Evolutionary conservation across 1,284 basidiomycete genomes (phyloP).

Genomic region (Tetrapyrgos nigripes): DNA sequence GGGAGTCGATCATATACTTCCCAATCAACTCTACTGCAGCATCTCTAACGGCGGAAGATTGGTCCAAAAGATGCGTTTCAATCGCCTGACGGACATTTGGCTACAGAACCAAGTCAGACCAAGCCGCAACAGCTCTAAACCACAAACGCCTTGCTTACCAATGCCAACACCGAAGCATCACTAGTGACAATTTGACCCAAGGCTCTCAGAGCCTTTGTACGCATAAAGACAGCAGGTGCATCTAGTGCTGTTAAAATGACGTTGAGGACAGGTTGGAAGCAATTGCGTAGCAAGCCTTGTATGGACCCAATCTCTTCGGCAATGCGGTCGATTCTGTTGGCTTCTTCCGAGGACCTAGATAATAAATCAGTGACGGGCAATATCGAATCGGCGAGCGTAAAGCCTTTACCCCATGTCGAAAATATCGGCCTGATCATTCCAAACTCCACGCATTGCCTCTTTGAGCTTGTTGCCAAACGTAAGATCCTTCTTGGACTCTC

Average conservation of each 20-base stretch:
- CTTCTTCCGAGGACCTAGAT: conserved; percentile 70
- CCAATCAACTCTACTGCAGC: conserved; percentile 95
- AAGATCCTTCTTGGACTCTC: conserved; percentile 36
- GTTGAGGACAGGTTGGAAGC: conserved; percentile 82
- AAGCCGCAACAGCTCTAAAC: background rate
- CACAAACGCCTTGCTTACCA: conserved; percentile 54
- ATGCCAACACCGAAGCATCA: conserved; percentile 82
- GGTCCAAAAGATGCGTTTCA: conserved; percentile 88
- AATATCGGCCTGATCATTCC: conserved; percentile 74
- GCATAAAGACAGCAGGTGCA: conserved; percentile 83
- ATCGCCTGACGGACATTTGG: conserved; percentile 81
- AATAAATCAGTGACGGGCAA: conserved; percentile 6
- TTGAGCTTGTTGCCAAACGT: conserved; percentile 64
- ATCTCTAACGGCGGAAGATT: conserved; percentile 93
- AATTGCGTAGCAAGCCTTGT: conserved; percentile 67
- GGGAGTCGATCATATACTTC: conserved; percentile 90
- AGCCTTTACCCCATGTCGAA: conserved; percentile 74
- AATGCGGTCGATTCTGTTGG: conserved; percentile 65
- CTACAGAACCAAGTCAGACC: conserved; percentile 41
- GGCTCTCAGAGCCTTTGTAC: conserved; percentile 89
- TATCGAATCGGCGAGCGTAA: background rate
- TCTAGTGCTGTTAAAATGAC: conserved; percentile 81
- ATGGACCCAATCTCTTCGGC: conserved; percentile 80
- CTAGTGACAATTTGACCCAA: conserved; percentile 86
- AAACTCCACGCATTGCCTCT: conserved; percentile 64